Conservation (phyloP, 108 stramenopile genomes). For the Cyclotella kingstonii region DNA sequence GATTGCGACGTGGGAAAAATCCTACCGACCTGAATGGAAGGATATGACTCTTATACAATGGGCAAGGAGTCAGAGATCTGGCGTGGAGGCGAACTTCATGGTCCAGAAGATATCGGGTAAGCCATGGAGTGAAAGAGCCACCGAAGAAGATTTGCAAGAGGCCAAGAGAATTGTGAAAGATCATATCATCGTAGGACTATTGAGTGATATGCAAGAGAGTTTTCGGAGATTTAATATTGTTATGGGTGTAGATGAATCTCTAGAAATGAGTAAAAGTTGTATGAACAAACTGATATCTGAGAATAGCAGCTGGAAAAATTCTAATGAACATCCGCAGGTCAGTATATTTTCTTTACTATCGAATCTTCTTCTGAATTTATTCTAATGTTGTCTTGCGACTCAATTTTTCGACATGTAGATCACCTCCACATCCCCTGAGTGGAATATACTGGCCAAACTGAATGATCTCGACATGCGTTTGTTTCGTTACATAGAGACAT, state of each 20-base stretch:
- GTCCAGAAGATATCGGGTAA: conserved; percentile 19
- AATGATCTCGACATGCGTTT: conserved; percentile 21
- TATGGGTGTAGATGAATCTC: conserved; percentile 2
- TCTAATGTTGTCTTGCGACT: neutral
- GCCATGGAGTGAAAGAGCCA: neutral
- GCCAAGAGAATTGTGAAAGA: conserved; percentile 19
- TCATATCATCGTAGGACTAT: conserved; percentile 19
- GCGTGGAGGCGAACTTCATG: conserved; percentile 17
- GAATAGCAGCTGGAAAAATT: neutral
- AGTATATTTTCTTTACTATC: neutral
- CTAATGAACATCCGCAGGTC: neutral
- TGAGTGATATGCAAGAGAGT: conserved; percentile 28
- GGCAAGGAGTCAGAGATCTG: conserved; percentile 10
- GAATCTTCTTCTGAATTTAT: neutral
- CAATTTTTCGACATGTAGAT: conserved; percentile 3
- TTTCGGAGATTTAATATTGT: conserved; percentile 23
- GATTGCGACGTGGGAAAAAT: conserved; percentile 52
- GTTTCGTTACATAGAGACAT: conserved; percentile 7
- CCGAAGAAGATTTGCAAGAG: conserved; percentile 12
- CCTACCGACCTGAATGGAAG: conserved; percentile 47
- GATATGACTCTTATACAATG: conserved; percentile 49
- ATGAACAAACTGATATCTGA: neutral
- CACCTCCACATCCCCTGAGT: conserved; percentile 1
- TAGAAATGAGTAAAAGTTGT: neutral
- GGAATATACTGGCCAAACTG: conserved; percentile 10